Conservation (phyloP, 2,329 filamentous ascomycete species). For the Penicillium sp. region DNA sequence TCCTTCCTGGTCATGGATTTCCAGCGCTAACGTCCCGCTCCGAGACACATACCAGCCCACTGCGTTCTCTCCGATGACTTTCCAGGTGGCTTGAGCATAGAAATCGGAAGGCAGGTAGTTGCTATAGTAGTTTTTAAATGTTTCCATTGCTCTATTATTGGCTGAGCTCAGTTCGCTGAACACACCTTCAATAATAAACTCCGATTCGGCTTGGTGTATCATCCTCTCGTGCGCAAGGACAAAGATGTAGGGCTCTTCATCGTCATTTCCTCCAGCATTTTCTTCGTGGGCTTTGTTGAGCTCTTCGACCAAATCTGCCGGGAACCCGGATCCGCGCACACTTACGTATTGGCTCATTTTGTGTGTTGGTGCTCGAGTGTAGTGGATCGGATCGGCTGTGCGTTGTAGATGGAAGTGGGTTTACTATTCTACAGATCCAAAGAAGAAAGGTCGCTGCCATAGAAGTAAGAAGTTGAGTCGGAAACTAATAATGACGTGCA, state of each 20-base stretch:
- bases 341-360: not conserved
- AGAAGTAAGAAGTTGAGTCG: too few species aligned
- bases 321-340: not conserved
- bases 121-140: constrained; percentile 7
- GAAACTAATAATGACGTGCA: too few species aligned
- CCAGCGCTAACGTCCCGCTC: constrained; percentile 8
- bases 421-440: too few species aligned
- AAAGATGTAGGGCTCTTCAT: not conserved
- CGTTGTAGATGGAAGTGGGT: too few species aligned
- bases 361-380: not conserved
- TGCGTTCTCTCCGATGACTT: constrained; percentile 3
- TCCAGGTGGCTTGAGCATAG: constrained; percentile 3
- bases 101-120: constrained; percentile 1
- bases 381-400: too few species aligned
- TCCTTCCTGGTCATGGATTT: constrained; percentile 1
- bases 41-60: constrained; percentile 14
- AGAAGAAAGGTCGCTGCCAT: too few species aligned
- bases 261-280: not conserved
- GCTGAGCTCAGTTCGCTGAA: constrained; percentile 10
- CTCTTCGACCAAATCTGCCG: constrained; percentile 4
- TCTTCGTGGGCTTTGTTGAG: constrained; percentile 7
- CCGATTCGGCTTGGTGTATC: not conserved
- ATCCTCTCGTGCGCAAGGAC: constrained; percentile 8
- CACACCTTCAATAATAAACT: constrained; percentile 10
- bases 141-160: constrained; percentile 10